Conservation (phyloP, 768 basidiomycete genomes). For the Rhizopogon salebrosus region DNA sequence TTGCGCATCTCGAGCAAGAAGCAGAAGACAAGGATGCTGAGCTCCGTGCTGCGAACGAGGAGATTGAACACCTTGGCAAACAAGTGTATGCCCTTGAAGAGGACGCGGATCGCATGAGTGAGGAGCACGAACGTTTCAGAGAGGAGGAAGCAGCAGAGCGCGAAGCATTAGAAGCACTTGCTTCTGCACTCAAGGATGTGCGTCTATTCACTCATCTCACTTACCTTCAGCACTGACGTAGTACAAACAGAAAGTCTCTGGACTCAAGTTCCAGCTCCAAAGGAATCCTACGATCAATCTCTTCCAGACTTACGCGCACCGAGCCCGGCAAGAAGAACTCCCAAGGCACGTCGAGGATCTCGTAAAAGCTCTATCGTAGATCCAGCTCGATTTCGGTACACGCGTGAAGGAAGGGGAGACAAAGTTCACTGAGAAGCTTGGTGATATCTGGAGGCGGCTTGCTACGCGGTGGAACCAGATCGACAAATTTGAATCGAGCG, state of each 20-base stretch:
- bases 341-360: slow-evolving; percentile 70
- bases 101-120: slow-evolving; percentile 70
- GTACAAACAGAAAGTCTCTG: slow-evolving; percentile 56
- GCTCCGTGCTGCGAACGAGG: slow-evolving; percentile 64
- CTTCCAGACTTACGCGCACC: slow-evolving; percentile 59
- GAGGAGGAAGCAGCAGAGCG: slow-evolving; percentile 74
- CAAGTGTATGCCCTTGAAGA: slow-evolving; percentile 84
- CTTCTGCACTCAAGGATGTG: slow-evolving; percentile 78
- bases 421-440: slow-evolving; percentile 67
- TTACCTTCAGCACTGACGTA: neutral
- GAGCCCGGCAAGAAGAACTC: slow-evolving; percentile 72
- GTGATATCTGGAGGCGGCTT: slow-evolving; percentile 78
- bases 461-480: slow-evolving; percentile 88
- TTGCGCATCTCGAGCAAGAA: slow-evolving; percentile 74
- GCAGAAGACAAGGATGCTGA: slow-evolving; percentile 77
- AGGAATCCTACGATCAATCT: slow-evolving; percentile 59
- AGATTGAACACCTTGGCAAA: slow-evolving; percentile 77
- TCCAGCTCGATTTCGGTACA: slow-evolving; percentile 84
- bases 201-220: slow-evolving; percentile 7
- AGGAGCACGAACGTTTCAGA: slow-evolving; percentile 59
- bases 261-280: slow-evolving; percentile 60
- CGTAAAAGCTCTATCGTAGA: slow-evolving; percentile 77
- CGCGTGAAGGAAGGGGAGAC: slow-evolving; percentile 75
- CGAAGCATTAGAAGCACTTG: slow-evolving; percentile 61
- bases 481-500: slow-evolving; percentile 84